phyloP scores from a whole-genome alignment of 2,329 filamentous ascomycete species.

The Neoarthrinium moseri region DNA sequence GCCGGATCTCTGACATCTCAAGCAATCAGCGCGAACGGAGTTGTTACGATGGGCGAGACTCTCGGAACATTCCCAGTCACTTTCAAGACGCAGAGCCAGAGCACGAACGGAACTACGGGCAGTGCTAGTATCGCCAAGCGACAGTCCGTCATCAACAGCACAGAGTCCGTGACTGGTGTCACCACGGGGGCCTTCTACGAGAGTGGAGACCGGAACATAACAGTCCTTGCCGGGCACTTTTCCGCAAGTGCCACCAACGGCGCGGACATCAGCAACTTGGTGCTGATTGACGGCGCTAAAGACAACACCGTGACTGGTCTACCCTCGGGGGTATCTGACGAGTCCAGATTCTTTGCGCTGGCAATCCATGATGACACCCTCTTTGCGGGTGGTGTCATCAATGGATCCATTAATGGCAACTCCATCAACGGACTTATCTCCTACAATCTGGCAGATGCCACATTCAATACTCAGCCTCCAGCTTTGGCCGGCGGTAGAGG shows the following conservation, averaged over 20 bases:
- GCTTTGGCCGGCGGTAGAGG: conserved; percentile 68
- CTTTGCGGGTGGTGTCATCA: conserved; percentile 80
- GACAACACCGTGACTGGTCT: conserved; percentile 68
- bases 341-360: conserved; percentile 75
- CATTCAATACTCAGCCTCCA: conserved; percentile 71
- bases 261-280: conserved; percentile 73
- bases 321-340: conserved; percentile 60
- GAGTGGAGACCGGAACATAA: conserved; percentile 70
- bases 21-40: conserved; percentile 70
- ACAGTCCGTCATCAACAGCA: conserved; percentile 35
- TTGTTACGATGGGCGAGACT: conserved; percentile 60
- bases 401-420: conserved; percentile 64
- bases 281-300: conserved; percentile 77
- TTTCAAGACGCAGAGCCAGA: conserved; percentile 39
- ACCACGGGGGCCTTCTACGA: conserved; percentile 77
- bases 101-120: conserved; percentile 33
- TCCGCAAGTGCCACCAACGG: conserved; percentile 67
- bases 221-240: conserved; percentile 87
- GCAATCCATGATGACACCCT: conserved; percentile 66
- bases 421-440: conserved; percentile 72
- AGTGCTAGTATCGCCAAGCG: conserved; percentile 41
- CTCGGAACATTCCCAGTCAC: conserved; percentile 59
- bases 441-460: conserved; percentile 69
- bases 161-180: conserved; percentile 61
- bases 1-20: conserved; percentile 81